Conservation (phyloP, 2,329 filamentous ascomycete species). For the Piedraia hortae region DNA sequence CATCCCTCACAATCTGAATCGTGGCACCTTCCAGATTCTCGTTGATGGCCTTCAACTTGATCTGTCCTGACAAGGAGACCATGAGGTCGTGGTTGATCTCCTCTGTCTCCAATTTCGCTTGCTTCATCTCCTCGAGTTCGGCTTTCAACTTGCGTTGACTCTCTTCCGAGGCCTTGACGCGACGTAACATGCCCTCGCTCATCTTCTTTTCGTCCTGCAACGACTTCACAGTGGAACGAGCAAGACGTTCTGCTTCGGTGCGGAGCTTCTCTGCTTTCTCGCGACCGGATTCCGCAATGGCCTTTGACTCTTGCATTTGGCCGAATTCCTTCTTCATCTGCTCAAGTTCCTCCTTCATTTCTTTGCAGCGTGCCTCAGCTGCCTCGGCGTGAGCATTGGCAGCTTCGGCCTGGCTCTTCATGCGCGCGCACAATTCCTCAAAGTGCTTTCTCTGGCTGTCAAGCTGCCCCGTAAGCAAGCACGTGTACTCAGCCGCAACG, state of each 20-base stretch:
- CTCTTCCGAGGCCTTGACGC: slow-evolving; percentile 42
- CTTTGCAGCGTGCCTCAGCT: slow-evolving; percentile 15
- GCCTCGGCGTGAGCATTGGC: slow-evolving; percentile 39
- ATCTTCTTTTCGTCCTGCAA: slow-evolving; percentile 71
- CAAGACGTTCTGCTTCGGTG: slow-evolving; percentile 45
- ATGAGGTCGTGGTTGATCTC: slow-evolving; percentile 69
- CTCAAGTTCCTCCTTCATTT: slow-evolving; percentile 14
- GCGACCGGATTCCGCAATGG: slow-evolving; percentile 52
- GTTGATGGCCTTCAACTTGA: slow-evolving; percentile 44
- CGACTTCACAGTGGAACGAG: slow-evolving; percentile 45
- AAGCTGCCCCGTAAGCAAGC: slow-evolving; percentile 73
- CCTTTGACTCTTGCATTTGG: too few species aligned
- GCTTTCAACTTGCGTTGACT: slow-evolving; percentile 28
- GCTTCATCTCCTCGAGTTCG: slow-evolving; percentile 15
- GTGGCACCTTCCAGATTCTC: slow-evolving; percentile 35
- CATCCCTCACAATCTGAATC: slow-evolving; percentile 26
- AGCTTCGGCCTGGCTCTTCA: slow-evolving; percentile 63
- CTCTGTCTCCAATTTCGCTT: slow-evolving; percentile 41
- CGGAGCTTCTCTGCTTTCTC: slow-evolving; percentile 39
- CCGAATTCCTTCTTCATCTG: slow-evolving; percentile 33
- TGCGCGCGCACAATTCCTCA: slow-evolving; percentile 70
- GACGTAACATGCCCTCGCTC: slow-evolving; percentile 49
- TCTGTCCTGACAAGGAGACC: slow-evolving; percentile 64
- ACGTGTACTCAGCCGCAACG: slow-evolving; percentile 82
- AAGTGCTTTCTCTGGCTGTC: slow-evolving; percentile 86